phyloP scores from a whole-genome alignment of 2,329 filamentous ascomycete genomes.

The Botrytis squamosa region DNA sequence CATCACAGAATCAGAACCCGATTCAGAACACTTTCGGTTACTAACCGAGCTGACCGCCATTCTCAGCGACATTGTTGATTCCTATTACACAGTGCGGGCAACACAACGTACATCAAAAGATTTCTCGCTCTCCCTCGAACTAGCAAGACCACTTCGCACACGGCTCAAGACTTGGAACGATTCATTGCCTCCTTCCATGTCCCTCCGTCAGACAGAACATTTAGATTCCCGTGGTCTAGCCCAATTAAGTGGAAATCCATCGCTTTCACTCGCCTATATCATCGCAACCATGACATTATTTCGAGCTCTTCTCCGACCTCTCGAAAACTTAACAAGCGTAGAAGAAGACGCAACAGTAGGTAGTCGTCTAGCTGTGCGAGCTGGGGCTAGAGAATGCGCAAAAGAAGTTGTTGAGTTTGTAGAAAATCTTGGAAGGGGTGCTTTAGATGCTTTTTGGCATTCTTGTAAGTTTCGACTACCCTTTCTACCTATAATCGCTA shows the following conservation, averaged over 20 bases:
- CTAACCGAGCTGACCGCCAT: conserved; percentile 38
- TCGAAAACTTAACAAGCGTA: conserved; percentile 33
- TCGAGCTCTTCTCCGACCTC: conserved; percentile 38
- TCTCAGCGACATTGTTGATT: conserved; percentile 39
- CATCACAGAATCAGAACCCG: conserved; percentile 31
- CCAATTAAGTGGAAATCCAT: conserved; percentile 37
- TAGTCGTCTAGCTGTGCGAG: conserved; percentile 32
- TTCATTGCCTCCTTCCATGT: conserved; percentile 33
- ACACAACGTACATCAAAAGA: conserved; percentile 36
- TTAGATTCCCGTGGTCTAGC: conserved; percentile 31
- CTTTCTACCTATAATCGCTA: neutral
- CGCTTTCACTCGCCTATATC: conserved; percentile 39
- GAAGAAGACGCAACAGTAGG: conserved; percentile 34
- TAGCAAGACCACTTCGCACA: conserved; percentile 34
- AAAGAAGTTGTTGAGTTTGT: conserved; percentile 39
- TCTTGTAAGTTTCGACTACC: conserved; percentile 29
- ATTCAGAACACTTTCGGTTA: conserved; percentile 36
- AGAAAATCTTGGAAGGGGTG: conserved; percentile 35
- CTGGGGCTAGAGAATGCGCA: conserved; percentile 37
- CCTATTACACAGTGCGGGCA: conserved; percentile 38
- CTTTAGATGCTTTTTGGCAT: conserved; percentile 39
- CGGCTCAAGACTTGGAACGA: conserved; percentile 40
- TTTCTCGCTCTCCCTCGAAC: conserved; percentile 37
- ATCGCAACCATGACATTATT: conserved; percentile 42
- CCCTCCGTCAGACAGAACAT: conserved; percentile 30